Evolutionary conservation across 108 stramenopile genomes (phyloP), one percentile per base, ranked within the genome.

Genomic region (Cyclotella atomus): DNA sequence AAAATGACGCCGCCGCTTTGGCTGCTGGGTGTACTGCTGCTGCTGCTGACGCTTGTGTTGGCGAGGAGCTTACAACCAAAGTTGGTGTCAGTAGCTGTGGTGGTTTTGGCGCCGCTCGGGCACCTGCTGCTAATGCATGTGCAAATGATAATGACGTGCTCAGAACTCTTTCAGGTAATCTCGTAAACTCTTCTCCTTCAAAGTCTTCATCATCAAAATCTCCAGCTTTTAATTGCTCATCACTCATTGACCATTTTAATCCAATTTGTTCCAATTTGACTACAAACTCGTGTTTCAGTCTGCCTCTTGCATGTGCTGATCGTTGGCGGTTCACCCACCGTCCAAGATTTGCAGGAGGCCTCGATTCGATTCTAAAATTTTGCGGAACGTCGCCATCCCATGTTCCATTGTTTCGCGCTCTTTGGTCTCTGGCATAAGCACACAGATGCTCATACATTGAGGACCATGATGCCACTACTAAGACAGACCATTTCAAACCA

Each of bases 341-440:
- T 14, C 94, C 94, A 1, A 95, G 77, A 25, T 85, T 89, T 46
- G 88, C 60, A 0, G 93, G 89, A 43, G 91, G 91, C 24, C 85
- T 70, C 10, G 89, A 81, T 25, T 77, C 61, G 23, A 91, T 90
- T 73, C 84, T 80, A 63, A 83, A 91, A 66, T 89, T 92, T 10
- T 91, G 84, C 15, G 90, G 91, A 1, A 92, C 91, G 43, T 95
- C 90, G 21, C 94, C 94, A 72, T 95, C 94, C 94, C 94, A 95
- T 43, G 70, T 56, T 34, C 71, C 71, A 45, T 81, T 43, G 38
- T 81, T 82, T 28, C 80, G 73, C 16, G 68, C 76, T 43, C 85
- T 68, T 53, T 73, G 71, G 30, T 83, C 82, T 55, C 76, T 65
- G 20, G 87, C 81, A 61, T 91, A 95, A 25, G 85, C 70, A n/a